phyloP scores from a whole-genome alignment of 1,139 yeast genomes.

The Nakaseomyces glabratus region DNA sequence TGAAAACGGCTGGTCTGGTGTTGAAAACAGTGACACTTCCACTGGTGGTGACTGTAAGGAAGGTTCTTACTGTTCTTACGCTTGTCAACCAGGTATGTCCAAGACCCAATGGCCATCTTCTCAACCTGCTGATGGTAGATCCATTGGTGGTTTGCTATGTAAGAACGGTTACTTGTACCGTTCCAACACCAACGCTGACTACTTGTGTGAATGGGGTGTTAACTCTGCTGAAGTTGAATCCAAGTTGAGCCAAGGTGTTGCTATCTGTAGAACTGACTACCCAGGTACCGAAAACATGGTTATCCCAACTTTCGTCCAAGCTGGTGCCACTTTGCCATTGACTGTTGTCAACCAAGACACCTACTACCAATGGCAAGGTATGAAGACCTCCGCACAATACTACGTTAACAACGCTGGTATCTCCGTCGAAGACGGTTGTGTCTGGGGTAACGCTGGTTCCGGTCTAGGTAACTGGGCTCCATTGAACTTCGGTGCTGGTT shows the following conservation, averaged over 20 bases:
- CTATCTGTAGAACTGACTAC: conserved; percentile 76
- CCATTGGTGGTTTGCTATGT: conserved; percentile 70
- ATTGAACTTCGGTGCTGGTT: conserved; percentile 86
- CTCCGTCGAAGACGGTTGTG: conserved; percentile 75
- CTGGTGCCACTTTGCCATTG: conserved; percentile 49
- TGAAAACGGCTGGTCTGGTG: conserved; percentile 66
- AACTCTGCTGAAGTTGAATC: conserved; percentile 52
- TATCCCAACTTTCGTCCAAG: conserved; percentile 59
- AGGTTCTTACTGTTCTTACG: conserved; percentile 72
- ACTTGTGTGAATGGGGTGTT: conserved; percentile 70
- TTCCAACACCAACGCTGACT: conserved; percentile 44
- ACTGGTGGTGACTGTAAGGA: conserved; percentile 60
- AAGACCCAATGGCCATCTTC: conserved; percentile 74
- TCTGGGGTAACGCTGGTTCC: conserved; percentile 76
- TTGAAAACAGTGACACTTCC: conserved; percentile 48
- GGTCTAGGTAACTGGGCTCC: conserved; percentile 98
- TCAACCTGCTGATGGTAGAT: conserved; percentile 64
- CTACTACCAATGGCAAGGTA: conserved; percentile 77
- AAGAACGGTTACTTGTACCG: conserved; percentile 58
- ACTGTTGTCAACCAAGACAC: conserved; percentile 68
- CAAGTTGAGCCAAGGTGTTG: conserved; percentile 46
- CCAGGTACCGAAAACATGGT: conserved; percentile 86
- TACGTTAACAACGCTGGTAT: conserved; percentile 96
- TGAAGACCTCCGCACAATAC: conserved; percentile 84
- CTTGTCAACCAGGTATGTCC: conserved; percentile 84